Percentiles rank a stretch among this genome's conserved stretches.
Evolutionary conservation across 2,329 filamentous ascomycete species (phyloP).

Genomic region (Exophiala oligosperma): DNA sequence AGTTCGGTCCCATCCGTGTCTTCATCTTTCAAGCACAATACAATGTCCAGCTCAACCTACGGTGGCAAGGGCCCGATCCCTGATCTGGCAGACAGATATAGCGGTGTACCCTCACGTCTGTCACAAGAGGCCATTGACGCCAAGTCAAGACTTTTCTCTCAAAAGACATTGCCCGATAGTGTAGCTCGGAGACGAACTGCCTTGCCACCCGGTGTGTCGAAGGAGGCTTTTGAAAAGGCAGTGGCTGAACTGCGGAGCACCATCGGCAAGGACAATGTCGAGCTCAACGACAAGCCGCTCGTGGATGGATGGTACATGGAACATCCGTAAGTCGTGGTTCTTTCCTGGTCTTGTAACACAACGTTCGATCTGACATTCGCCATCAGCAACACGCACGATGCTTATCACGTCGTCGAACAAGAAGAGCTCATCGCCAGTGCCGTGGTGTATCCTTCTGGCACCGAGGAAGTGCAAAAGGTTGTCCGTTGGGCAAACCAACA

Average conservation of each 20-base stretch:
- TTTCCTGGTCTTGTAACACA: background rate
- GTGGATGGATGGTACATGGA: constrained; percentile 40
- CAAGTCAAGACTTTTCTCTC: constrained; percentile 22
- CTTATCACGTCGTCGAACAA: constrained; percentile 44
- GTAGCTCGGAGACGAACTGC: constrained; percentile 10
- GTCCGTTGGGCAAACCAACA: constrained; percentile 37
- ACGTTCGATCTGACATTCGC: too few relatives aligned
- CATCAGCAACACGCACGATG: constrained; percentile 42
- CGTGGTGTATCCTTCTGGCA: constrained; percentile 39
- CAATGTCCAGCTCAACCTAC: constrained; percentile 14
- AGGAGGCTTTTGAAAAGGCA: constrained; percentile 22
- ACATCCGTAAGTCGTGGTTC: constrained; percentile 33
- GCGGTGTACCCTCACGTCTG: constrained; percentile 21
- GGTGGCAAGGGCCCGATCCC: constrained; percentile 14
- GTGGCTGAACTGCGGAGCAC: constrained; percentile 21
- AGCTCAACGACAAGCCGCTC: constrained; percentile 27
- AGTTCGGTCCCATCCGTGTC: background rate
- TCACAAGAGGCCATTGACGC: constrained; percentile 23
- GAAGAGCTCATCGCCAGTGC: constrained; percentile 47
- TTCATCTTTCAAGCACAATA: constrained; percentile 4
- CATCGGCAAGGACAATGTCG: constrained; percentile 25
- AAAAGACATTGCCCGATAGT: constrained; percentile 26
- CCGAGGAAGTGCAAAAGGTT: constrained; percentile 37
- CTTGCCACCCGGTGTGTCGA: constrained; percentile 24
- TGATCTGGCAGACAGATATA: constrained; percentile 15